Base-by-base conservation (phyloP, 306 rosid species). In the Begonia peltatifolia region DNA sequence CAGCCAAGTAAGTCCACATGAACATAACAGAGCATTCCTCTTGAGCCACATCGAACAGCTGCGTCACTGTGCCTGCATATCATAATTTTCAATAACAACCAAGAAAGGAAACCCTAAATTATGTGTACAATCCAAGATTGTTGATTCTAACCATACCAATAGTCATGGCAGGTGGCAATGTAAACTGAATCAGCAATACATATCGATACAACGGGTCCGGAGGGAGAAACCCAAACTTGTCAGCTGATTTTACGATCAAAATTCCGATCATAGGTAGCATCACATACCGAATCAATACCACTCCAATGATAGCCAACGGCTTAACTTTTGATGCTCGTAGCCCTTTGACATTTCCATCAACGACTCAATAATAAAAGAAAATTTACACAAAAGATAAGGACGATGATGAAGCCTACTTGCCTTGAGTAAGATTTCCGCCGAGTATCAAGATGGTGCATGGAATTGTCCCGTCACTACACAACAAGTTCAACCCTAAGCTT, bases 81-180 rank as follows among this genome's bases (percentile, higher is more conserved):
- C 38, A 30, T 30, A 2, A 30, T 7, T 30, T 30, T 30, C 9
- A 30, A 30, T 30, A 7, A 30, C 38, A 2, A 30, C 1, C 18
- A 20, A 1, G 3, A 20, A 20, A 20, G 23, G 8, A 30, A 5
- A 30, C 1, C 38, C 38, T 4, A 30, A 1, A 5, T 30, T 6
- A 30, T 30, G 7, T 6, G 38, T 30, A 5, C 38, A 30, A 5
- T 6, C 1, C 6, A 30, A 5, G 38, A 20, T 20, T 20, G 23
- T 20, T 20, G 18, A 48, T 14, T 14, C 18, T 4, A 3, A 14
- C 55, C 82, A 73, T 63, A 87, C 96, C 73, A 13, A 90, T 86
- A 58, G 79, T 79, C 93, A 92, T 83, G 2, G 99, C 99, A 6
- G 99, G 99, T 20, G 99, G 99, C 74, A 84, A 60, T 15, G 88